A percentile compares a stretch with the other conserved stretches of the same genome.
Conservation (phyloP, 495 filamentous ascomycete genomes). For the Penicillium tannophilum region DNA sequence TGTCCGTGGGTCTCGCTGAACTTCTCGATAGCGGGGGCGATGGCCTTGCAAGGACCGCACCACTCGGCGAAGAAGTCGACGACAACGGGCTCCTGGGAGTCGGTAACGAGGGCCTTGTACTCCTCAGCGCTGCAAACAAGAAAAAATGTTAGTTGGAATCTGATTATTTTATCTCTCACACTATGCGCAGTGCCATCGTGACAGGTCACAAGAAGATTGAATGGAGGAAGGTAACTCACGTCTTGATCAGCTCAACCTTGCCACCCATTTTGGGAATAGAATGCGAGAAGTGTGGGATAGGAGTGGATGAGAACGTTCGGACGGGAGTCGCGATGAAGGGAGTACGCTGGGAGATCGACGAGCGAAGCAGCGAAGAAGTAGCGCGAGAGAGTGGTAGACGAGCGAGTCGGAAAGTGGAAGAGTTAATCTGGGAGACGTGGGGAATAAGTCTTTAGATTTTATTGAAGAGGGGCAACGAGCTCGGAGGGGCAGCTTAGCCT, state of each 20-base stretch:
- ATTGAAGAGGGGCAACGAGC: constrained; percentile 17
- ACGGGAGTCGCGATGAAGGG: constrained; percentile 11
- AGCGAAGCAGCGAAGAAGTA: constrained; percentile 35
- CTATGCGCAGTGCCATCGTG: background rate
- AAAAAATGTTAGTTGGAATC: background rate
- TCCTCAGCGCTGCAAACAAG: constrained; percentile 55
- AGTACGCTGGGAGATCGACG: constrained; percentile 15
- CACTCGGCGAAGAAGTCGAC: constrained; percentile 88
- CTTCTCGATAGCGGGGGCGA: constrained; percentile 73
- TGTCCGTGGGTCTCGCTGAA: constrained; percentile 55
- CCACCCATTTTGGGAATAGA: constrained; percentile 55
- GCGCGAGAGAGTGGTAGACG: constrained; percentile 21
- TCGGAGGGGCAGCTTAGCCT: constrained; percentile 23
- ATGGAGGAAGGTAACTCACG: constrained; percentile 26
- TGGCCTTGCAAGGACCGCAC: constrained; percentile 95
- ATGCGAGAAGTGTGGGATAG: constrained; percentile 42
- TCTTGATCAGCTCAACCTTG: constrained; percentile 34
- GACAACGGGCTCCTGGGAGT: constrained; percentile 59
- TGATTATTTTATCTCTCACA: background rate
- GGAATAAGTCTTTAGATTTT: constrained; percentile 22
- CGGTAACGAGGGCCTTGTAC: constrained; percentile 50
- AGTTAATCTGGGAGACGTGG: constrained; percentile 21
- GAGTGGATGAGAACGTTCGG: constrained; percentile 38
- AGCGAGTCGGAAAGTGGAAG: constrained; percentile 19
- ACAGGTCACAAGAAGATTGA: background rate